Evolutionary conservation across 306 rosid genomes (phyloP), one percentile per base, ranked within the genome.

Genomic region (Lupinus albus): DNA sequence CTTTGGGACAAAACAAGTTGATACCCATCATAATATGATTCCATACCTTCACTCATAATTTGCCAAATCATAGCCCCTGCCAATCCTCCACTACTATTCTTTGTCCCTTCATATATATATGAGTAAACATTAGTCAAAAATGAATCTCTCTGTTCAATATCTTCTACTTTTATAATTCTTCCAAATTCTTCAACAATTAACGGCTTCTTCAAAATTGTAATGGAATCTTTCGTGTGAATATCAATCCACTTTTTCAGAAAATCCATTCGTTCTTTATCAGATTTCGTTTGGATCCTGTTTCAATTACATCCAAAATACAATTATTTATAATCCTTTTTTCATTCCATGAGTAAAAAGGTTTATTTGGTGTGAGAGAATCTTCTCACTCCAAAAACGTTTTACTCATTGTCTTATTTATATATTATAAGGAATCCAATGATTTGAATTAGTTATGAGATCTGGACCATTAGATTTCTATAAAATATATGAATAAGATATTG

Each of bases 21-120:
- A 36, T 75, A 72, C 6, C 84, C 82, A 55, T 81, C 85, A 64
- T n/a, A 3, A 38, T 67, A 68, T 1, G 71, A 53, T 1, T 75
- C 85, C 85, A 78, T 84, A 5, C 69, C 72, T 30, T 51, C 80
- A 2, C 64, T 66, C 72, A 57, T 12, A 44, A 72, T 66, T 36
- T 68, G 85, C 84, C 83, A 84, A 32, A 78, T 70, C 68, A 84
- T 3, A 0, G 81, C 85, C 2, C 85, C 88, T 7, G 61, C 79
- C 6, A 70, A 39, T 46, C 79, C 76, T 50, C 81, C 77, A 16
- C 2, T 42, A 15, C n/a, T n/a, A n/a, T n/a, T n/a, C n/a, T n/a
- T n/a, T n/a, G n/a, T n/a, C n/a, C n/a, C n/a, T n/a, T n/a, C n/a
- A n/a, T 62, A 78, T 7, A 84, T 56, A 45, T 4, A n/a, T 33